These are phyloP conservation scores for Acacia confusa DNA, from an alignment of 306 rosid genomes.

Conservation along the genomic window DNA sequence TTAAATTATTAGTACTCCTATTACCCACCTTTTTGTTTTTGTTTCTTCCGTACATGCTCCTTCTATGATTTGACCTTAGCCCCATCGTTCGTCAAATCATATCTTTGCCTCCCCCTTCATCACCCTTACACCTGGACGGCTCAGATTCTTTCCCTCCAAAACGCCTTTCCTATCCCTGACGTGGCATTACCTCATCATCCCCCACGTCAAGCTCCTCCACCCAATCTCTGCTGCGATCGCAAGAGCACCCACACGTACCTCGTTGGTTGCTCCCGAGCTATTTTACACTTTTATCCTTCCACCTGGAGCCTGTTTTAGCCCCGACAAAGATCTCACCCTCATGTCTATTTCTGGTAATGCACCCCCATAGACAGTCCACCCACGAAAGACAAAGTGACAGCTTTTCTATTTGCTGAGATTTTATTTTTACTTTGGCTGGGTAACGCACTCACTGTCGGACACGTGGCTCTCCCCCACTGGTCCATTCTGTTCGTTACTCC, in stretches of 20 bases:
- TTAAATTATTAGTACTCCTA: neutral
- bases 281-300: neutral
- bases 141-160: slow-evolving; percentile 51
- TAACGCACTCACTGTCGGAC: slow-evolving; percentile 4
- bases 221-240: neutral
- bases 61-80: neutral
- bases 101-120: slow-evolving; percentile 24
- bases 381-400: neutral
- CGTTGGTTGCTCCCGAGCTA: neutral
- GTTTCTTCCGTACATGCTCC: slow-evolving; percentile 27
- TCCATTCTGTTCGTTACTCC: neutral
- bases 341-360: neutral
- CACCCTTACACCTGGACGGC: slow-evolving; percentile 41
- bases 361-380: neutral
- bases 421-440: neutral
- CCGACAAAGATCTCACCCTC: neutral
- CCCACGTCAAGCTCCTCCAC: slow-evolving; percentile 30
- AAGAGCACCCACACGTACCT: neutral
- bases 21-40: neutral
- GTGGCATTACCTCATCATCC: slow-evolving; percentile 41
- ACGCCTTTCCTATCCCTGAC: slow-evolving; percentile 5
- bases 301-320: neutral
- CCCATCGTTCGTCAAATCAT: slow-evolving; percentile 51
- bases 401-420: neutral
- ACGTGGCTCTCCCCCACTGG: slow-evolving; percentile 37